These are phyloP conservation scores for Pleurotus tuber-regium DNA, from an alignment of 768 basidiomycete species.

Conservation along the genomic window DNA sequence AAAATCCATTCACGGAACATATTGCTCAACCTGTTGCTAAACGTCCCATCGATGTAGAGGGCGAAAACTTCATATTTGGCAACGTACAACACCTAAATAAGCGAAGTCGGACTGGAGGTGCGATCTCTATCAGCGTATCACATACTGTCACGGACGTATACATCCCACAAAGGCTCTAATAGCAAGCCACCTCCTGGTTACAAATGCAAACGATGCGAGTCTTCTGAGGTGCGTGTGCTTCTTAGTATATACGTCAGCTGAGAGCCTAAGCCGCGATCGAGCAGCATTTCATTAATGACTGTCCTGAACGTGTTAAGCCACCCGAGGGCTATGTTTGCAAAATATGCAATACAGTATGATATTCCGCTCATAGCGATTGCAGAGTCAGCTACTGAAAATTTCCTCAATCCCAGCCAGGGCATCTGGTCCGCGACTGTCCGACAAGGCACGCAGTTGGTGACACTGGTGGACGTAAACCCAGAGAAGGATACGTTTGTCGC, in stretches of 20 bases:
- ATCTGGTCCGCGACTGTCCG: constrained; percentile 89
- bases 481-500: constrained; percentile 84
- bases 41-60: constrained; percentile 47
- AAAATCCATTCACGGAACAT: constrained; percentile 63
- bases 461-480: constrained; percentile 81
- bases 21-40: constrained; percentile 40
- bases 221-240: constrained; percentile 53
- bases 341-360: constrained; percentile 68
- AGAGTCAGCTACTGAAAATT: too few relatives aligned
- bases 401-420: constrained; percentile 63
- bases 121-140: neutral
- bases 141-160: too few relatives aligned
- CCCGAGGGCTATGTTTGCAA: constrained; percentile 87
- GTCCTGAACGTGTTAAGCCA: constrained; percentile 72
- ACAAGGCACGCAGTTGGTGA: constrained; percentile 74
- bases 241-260: neutral
- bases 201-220: constrained; percentile 75
- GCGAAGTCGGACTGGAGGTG: constrained; percentile 53
- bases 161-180: constrained; percentile 43
- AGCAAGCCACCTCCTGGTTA: constrained; percentile 69
- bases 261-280: constrained; percentile 7
- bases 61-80: constrained; percentile 72
- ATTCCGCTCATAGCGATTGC: too few relatives aligned
- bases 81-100: constrained; percentile 56
- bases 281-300: constrained; percentile 76